These are phyloP conservation scores for Diaporthe sp. DNA, from an alignment of 2,329 filamentous ascomycete species.

Conservation along the genomic window DNA sequence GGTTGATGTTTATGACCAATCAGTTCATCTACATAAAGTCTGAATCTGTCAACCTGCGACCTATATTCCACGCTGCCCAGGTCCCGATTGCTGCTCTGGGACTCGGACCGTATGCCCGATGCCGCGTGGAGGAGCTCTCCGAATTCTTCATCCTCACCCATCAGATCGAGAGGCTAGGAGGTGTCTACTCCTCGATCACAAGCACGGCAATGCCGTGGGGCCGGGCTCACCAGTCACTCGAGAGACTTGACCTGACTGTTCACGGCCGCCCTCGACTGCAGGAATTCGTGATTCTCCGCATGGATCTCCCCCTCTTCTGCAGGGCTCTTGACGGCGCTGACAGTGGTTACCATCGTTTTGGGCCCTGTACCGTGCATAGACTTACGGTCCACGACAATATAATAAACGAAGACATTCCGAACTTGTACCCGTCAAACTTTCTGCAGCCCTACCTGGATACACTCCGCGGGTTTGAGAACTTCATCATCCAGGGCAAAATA, in stretches of 20 bases:
- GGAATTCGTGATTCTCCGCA: slow-evolving; percentile 1
- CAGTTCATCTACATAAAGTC: neutral
- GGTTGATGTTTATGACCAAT: neutral
- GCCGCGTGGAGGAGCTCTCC: neutral
- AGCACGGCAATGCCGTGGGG: neutral
- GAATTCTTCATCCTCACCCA: neutral
- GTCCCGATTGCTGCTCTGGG: neutral
- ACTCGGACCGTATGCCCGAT: neutral
- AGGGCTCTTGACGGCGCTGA: slow-evolving; percentile 1
- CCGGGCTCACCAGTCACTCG: neutral
- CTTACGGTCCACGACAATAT: neutral
- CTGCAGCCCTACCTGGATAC: neutral
- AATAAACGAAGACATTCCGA: neutral
- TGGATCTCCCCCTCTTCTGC: neutral
- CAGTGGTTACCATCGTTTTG: slow-evolving; percentile 8
- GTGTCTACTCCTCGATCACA: neutral
- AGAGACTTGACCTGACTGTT: neutral
- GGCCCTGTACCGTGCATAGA: slow-evolving; percentile 4
- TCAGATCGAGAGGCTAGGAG: neutral
- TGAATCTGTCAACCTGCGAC: neutral
- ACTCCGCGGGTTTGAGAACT: neutral
- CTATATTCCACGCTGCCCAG: neutral
- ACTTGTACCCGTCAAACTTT: neutral
- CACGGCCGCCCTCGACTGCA: neutral
- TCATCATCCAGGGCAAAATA: neutral